These are phyloP conservation scores for Capronia coronata DNA, from an alignment of 2,329 filamentous ascomycete species.

Conservation along the genomic window DNA sequence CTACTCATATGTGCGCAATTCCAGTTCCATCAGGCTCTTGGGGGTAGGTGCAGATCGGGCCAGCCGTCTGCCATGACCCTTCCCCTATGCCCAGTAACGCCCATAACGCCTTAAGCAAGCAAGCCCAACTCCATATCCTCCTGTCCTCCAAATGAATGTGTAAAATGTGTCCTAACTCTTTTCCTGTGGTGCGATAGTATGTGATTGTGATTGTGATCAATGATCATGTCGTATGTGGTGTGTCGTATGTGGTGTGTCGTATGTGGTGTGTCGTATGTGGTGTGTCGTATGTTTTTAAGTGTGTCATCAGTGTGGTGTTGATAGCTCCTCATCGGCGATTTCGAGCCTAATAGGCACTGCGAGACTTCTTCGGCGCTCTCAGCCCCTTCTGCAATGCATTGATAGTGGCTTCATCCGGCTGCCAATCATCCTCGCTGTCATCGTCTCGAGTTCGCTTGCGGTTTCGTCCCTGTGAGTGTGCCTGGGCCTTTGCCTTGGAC, in stretches of 20 bases:
- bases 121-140: neutral
- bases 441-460: constrained; percentile 9
- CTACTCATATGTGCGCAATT: neutral
- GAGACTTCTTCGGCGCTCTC: constrained; percentile 4
- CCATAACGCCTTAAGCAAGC: too few relatives aligned
- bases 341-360: neutral
- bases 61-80: neutral
- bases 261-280: too few relatives aligned
- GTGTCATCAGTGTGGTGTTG: too few relatives aligned
- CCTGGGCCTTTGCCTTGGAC: too few relatives aligned
- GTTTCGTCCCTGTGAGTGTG: too few relatives aligned
- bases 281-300: too few relatives aligned
- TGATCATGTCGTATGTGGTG: too few relatives aligned
- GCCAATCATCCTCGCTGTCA: constrained; percentile 15
- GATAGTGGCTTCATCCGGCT: neutral
- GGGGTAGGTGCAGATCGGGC: neutral
- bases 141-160: neutral
- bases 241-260: too few relatives aligned
- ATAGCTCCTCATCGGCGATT: too few relatives aligned
- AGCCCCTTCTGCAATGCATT: constrained; percentile 5
- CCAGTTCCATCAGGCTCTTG: neutral
- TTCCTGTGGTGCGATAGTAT: too few relatives aligned
- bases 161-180: neutral
- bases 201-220: too few relatives aligned
- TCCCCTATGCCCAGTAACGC: too few relatives aligned